Evolutionary conservation across 2,329 filamentous ascomycete genomes (phyloP).

Genomic region (Colletotrichum sp.): DNA sequence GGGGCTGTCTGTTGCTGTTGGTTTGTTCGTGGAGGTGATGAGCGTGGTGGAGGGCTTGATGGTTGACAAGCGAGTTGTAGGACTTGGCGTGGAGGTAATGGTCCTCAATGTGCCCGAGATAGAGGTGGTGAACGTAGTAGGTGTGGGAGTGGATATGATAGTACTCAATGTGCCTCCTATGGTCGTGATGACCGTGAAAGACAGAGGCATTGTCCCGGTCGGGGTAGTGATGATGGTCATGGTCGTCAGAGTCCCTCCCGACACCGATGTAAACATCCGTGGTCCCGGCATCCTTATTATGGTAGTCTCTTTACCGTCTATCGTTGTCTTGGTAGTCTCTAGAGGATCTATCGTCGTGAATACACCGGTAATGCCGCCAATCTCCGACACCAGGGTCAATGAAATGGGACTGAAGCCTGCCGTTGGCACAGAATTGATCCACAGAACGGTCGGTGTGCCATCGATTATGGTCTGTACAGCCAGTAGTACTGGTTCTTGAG

Average conservation of each 20-base stretch:
- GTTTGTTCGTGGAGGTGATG: constrained; percentile 26
- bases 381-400: constrained; percentile 26
- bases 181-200: constrained; percentile 29
- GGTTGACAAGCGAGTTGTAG: constrained; percentile 28
- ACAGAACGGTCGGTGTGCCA: constrained; percentile 17
- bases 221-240: constrained; percentile 31
- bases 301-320: constrained; percentile 28
- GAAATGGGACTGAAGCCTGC: constrained; percentile 27
- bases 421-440: constrained; percentile 24
- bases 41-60: constrained; percentile 24
- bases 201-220: constrained; percentile 19
- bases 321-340: constrained; percentile 27
- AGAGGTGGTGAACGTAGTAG: constrained; percentile 27
- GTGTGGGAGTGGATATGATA: constrained; percentile 7
- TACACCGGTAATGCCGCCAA: constrained; percentile 28
- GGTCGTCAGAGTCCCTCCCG: constrained; percentile 29
- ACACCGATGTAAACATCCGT: constrained; percentile 27
- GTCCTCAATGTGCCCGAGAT: constrained; percentile 32
- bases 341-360: constrained; percentile 26
- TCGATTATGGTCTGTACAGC: constrained; percentile 18
- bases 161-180: constrained; percentile 25
- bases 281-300: constrained; percentile 27
- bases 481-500: background rate
- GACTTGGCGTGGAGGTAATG: constrained; percentile 30
- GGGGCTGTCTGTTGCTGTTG: background rate